Percentiles rank a stretch among this genome's conserved stretches.
phyloP scores from a whole-genome alignment of 768 basidiomycete species.

The Panus rudis region DNA sequence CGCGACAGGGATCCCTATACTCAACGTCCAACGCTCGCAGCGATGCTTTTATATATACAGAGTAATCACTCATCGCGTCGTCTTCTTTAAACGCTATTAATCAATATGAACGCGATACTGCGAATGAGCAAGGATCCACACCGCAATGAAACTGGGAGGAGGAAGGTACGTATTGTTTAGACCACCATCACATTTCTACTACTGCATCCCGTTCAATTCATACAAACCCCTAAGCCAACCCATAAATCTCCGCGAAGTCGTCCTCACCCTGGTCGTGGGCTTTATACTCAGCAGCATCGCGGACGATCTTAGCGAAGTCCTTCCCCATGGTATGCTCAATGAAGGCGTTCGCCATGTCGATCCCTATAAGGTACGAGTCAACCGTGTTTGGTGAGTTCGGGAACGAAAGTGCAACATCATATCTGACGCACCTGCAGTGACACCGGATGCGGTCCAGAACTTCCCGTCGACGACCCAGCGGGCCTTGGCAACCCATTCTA shows the following conservation, averaged over 20 bases:
- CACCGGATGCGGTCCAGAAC: conserved; percentile 34
- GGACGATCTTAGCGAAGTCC: conserved; percentile 6
- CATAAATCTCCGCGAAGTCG: conserved; percentile 18
- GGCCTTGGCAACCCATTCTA: conserved; percentile 31
- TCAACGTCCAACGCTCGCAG: too few relatives aligned
- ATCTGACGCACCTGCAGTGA: conserved; percentile 21
- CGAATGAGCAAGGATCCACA: too few relatives aligned
- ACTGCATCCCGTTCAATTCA: too few relatives aligned
- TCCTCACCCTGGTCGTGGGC: conserved; percentile 16
- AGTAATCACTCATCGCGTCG: too few relatives aligned
- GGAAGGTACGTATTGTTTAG: too few relatives aligned
- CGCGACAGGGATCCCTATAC: too few relatives aligned
- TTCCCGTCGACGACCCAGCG: conserved; percentile 34
- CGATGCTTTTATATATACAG: too few relatives aligned
- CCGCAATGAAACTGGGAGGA: too few relatives aligned
- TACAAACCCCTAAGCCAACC: conserved; percentile 7
- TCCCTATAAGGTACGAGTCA: conserved; percentile 14
- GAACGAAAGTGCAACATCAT: neutral
- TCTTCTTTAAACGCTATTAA: too few relatives aligned
- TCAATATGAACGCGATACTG: too few relatives aligned
- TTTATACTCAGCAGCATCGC: conserved; percentile 14
- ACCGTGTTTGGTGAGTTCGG: neutral
- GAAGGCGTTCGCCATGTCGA: conserved; percentile 28
- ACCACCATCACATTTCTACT: too few relatives aligned
- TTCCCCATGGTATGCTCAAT: conserved; percentile 24